These are phyloP conservation scores for Aspergillus affinis DNA, from an alignment of 495 filamentous ascomycete species.

Conservation along the genomic window DNA sequence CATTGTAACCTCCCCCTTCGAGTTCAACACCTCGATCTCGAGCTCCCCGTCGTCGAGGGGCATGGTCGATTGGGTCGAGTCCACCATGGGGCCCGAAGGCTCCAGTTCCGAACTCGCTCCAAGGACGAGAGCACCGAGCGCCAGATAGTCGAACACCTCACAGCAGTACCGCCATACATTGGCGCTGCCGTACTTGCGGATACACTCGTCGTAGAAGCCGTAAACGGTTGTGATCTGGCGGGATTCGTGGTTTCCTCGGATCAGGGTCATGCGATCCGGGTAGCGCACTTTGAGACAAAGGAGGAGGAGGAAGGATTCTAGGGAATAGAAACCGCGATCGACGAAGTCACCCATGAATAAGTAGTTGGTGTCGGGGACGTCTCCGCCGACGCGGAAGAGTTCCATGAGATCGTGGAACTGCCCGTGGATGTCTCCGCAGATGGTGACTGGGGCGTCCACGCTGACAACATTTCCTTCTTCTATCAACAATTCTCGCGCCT, in stretches of 20 bases:
- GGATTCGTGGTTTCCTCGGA: constrained; percentile 96
- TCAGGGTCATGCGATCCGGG: constrained; percentile 94
- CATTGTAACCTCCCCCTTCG: constrained; percentile 72
- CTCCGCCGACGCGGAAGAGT: constrained; percentile 91
- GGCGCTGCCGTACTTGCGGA: constrained; percentile 94
- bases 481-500: constrained; percentile 92
- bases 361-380: constrained; percentile 96
- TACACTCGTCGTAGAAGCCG: constrained; percentile 97
- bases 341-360: constrained; percentile 99
- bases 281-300: constrained; percentile 97
- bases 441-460: constrained; percentile 94
- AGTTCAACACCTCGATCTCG: constrained; percentile 90
- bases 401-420: constrained; percentile 99
- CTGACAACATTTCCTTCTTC: constrained; percentile 98
- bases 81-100: constrained; percentile 41
- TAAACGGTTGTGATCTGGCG: constrained; percentile 98
- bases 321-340: constrained; percentile 95
- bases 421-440: constrained; percentile 98
- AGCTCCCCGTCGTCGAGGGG: constrained; percentile 63
- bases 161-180: constrained; percentile 99
- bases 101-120: constrained; percentile 77
- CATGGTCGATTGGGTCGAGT: constrained; percentile 47
- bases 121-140: constrained; percentile 89
- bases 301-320: constrained; percentile 93
- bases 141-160: constrained; percentile 97